Percentiles rank a stretch among this genome's conserved stretches.
Conservation (phyloP, 108 stramenopile genomes). For the Cyclotella sp. region DNA sequence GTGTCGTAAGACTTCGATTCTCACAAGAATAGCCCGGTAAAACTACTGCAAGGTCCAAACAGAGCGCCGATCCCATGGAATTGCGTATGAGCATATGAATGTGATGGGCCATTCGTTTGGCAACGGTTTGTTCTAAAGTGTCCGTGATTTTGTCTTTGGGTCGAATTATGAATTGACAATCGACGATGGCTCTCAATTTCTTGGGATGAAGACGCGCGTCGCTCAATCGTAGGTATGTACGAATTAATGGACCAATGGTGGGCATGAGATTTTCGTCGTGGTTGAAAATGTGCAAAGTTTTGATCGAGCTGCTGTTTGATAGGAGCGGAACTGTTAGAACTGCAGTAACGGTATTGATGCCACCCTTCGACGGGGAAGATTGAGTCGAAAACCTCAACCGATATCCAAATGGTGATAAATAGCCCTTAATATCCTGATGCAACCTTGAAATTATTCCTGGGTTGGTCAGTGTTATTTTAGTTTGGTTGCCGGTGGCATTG, state of each 20-base stretch:
- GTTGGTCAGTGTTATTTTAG: constrained; percentile 36
- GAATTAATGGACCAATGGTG: constrained; percentile 51
- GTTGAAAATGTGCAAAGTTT: constrained; percentile 38
- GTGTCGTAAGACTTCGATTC: constrained; percentile 7
- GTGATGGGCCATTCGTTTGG: constrained; percentile 47
- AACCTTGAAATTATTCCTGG: constrained; percentile 52
- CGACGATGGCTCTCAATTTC: constrained; percentile 34
- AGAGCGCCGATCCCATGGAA: constrained; percentile 57
- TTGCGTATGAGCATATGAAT: constrained; percentile 58
- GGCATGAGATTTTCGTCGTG: constrained; percentile 24
- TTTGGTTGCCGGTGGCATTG: neutral
- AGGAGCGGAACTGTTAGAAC: constrained; percentile 3
- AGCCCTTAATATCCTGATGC: constrained; percentile 38
- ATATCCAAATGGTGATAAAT: constrained; percentile 41
- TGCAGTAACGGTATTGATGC: neutral
- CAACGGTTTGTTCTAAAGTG: neutral
- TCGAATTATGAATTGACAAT: constrained; percentile 30
- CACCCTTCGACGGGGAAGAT: neutral
- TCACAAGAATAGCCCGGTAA: constrained; percentile 30
- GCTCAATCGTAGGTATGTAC: constrained; percentile 43
- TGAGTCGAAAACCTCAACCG: neutral
- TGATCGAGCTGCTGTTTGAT: constrained; percentile 9
- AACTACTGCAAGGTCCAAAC: constrained; percentile 39
- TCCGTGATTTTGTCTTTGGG: neutral
- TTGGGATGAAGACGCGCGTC: constrained; percentile 21